Conservation (phyloP, 345 rosid genomes). For the Populus tremula region DNA sequence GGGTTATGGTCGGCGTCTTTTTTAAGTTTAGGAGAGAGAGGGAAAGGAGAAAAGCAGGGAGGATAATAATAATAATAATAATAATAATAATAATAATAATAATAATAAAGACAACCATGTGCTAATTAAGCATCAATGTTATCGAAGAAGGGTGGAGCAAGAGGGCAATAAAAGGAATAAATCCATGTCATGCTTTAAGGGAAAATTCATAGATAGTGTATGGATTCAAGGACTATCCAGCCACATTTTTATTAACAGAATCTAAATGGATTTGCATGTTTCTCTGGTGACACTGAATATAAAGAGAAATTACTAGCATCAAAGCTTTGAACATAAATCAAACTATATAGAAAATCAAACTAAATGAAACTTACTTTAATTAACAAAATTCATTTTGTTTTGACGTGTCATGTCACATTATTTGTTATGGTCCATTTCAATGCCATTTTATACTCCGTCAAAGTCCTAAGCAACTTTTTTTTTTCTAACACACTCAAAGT, state of each 20-base stretch:
- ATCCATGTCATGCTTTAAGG: background rate
- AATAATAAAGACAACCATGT: no score
- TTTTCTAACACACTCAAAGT: no score
- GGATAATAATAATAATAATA: no score
- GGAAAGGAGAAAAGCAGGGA: no score
- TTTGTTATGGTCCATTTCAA: no score
- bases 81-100: no score
- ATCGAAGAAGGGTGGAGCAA: background rate
- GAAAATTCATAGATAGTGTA: slow-evolving; percentile 7
- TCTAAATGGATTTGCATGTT: background rate
- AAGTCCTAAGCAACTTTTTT: no score
- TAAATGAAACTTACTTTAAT: slow-evolving; percentile 56
- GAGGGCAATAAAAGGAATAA: background rate
- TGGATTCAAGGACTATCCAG: slow-evolving; percentile 7
- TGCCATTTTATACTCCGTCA: no score
- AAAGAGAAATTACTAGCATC: background rate
- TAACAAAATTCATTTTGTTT: no score
- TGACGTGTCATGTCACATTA: no score
- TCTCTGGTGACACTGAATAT: background rate
- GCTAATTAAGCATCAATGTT: background rate
- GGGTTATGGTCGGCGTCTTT: no score
- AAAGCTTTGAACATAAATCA: background rate
- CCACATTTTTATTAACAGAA: slow-evolving; percentile 4
- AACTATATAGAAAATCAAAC: background rate
- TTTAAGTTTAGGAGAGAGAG: no score